Evolutionary conservation across 1,284 basidiomycete species (phyloP).

Genomic region (Grifola frondosa): DNA sequence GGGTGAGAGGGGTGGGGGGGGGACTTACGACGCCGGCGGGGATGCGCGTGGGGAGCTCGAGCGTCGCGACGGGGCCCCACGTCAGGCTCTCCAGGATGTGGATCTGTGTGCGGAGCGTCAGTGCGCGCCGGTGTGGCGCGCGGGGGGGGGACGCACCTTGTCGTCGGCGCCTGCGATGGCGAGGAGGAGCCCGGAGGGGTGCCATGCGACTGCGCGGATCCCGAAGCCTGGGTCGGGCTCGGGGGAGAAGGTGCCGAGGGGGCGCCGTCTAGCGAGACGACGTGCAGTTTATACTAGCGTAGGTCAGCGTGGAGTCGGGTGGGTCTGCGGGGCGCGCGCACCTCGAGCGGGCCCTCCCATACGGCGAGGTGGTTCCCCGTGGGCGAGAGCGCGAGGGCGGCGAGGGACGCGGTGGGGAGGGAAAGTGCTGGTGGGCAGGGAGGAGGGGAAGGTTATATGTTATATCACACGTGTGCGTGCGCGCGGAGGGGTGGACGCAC

Average conservation of each 20-base stretch:
- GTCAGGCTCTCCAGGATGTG: conserved; percentile 76
- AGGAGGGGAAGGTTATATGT: not conserved
- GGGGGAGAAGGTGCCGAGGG: conserved; percentile 69
- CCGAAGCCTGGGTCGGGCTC: conserved; percentile 79
- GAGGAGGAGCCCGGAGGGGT: conserved; percentile 78
- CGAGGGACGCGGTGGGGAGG: conserved; percentile 71
- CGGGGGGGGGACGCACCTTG: conserved; percentile 47
- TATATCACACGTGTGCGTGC: not conserved
- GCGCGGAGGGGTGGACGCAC: conserved; percentile 43
- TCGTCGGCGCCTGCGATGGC: conserved; percentile 84
- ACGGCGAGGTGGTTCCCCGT: conserved; percentile 78
- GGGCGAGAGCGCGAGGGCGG: conserved; percentile 79
- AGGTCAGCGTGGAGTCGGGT: too few species aligned
- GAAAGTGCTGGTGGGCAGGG: conserved; percentile 63
- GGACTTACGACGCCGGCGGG: conserved; percentile 54
- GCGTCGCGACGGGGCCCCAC: conserved; percentile 69
- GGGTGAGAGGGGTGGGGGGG: too few species aligned
- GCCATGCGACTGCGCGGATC: conserved; percentile 75
- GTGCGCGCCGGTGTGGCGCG: not conserved
- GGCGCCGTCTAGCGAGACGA: conserved; percentile 69
- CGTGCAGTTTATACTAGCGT: conserved; percentile 83
- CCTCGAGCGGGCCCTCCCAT: conserved; percentile 82
- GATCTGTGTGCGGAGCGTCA: conserved; percentile 45
- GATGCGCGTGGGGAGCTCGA: conserved; percentile 60
- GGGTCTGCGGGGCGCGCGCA: too few species aligned